phyloP scores from a whole-genome alignment of 768 basidiomycete species.

The Lyophyllum atratum region DNA sequence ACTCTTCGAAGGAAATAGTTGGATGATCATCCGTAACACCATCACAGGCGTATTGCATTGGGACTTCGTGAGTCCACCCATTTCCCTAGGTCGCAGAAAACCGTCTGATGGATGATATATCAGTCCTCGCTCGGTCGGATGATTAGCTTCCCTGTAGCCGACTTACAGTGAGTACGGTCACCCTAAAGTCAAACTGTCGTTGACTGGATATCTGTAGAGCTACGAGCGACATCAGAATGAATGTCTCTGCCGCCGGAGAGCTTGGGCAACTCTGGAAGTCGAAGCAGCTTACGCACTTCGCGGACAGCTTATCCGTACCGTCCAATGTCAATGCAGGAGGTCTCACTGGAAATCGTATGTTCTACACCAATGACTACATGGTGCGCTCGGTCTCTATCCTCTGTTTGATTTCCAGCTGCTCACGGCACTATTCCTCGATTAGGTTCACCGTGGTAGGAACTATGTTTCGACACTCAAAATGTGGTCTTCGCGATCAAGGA shows the following conservation, averaged over 20 bases:
- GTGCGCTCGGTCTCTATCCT: conserved; percentile 31
- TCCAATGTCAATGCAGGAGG: conserved; percentile 55
- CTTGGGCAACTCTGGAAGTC: conserved; percentile 20
- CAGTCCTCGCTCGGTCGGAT: conserved; percentile 57
- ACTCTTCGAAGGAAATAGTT: conserved; percentile 45
- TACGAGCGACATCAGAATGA: conserved; percentile 56
- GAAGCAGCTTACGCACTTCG: conserved; percentile 36
- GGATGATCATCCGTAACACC: conserved; percentile 58
- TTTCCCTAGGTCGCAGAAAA: neutral
- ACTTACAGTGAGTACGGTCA: conserved; percentile 42
- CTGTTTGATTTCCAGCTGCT: neutral
- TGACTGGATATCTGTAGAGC: conserved; percentile 40
- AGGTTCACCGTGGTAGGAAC: conserved; percentile 64
- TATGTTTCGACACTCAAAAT: conserved; percentile 67
- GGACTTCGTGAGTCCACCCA: conserved; percentile 65
- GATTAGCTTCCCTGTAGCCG: conserved; percentile 64
- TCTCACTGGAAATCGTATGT: conserved; percentile 61
- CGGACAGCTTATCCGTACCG: conserved; percentile 36
- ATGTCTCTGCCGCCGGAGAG: conserved; percentile 39
- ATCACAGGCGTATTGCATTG: conserved; percentile 62
- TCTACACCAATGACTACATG: conserved; percentile 72
- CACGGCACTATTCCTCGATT: neutral
- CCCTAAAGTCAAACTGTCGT: neutral
- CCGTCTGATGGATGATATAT: conserved; percentile 17
- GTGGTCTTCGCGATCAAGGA: conserved; percentile 59